Evolutionary conservation across 192 early-diverging fungal species (phyloP).

Genomic region (Backusella mclennaniae): DNA sequence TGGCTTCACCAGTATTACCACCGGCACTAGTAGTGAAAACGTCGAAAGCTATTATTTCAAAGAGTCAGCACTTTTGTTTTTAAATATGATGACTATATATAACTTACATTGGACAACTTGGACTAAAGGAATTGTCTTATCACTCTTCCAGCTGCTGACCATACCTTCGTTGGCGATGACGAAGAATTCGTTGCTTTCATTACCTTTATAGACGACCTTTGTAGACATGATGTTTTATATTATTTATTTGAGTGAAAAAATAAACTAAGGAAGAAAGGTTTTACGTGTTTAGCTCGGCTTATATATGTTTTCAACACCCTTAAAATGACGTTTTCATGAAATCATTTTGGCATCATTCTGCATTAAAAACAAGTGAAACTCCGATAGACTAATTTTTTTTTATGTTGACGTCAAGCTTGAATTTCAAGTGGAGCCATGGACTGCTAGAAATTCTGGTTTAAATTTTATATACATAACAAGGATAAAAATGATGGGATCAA

Average conservation of each 20-base stretch:
- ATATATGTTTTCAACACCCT: background rate
- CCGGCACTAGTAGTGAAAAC: constrained; percentile 27
- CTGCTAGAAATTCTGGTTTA: too few species aligned
- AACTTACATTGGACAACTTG: constrained; percentile 35
- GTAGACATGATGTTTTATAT: background rate
- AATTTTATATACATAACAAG: too few species aligned
- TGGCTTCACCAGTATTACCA: constrained; percentile 28
- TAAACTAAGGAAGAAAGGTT: background rate
- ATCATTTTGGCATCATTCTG: background rate
- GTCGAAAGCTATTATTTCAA: constrained; percentile 29
- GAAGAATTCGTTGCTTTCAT: constrained; percentile 30
- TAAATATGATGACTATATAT: background rate
- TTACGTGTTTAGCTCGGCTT: background rate
- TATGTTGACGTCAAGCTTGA: background rate
- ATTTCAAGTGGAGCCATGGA: background rate
- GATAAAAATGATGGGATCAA: too few species aligned
- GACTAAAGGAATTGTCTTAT: constrained; percentile 36
- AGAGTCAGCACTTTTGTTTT: background rate
- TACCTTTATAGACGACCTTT: constrained; percentile 30
- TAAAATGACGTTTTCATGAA: background rate
- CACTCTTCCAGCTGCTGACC: constrained; percentile 33
- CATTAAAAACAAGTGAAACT: background rate
- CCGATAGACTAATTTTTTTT: background rate
- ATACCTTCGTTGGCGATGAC: constrained; percentile 27
- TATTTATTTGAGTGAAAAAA: background rate